Percentiles rank a stretch among this genome's conserved stretches.
These are phyloP conservation scores for Aspergillus tanneri DNA, from an alignment of 2,329 filamentous ascomycete genomes.

Conservation along the genomic window DNA sequence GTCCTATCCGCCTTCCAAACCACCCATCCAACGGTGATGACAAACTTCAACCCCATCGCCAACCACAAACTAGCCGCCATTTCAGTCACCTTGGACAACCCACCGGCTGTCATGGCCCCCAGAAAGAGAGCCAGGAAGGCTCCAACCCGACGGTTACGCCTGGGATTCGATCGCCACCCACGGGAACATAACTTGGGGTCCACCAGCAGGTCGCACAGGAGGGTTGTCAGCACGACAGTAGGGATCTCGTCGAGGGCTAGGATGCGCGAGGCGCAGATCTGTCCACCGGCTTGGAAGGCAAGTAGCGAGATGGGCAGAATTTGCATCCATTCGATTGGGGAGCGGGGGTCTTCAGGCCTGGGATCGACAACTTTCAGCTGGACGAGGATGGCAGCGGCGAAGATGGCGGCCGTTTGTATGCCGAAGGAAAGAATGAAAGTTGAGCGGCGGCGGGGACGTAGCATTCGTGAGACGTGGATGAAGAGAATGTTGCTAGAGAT, in stretches of 20 bases:
- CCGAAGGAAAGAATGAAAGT: conserved; percentile 42
- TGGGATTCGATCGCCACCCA: conserved; percentile 25
- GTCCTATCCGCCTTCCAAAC: conserved; percentile 33
- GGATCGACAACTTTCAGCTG: conserved; percentile 34
- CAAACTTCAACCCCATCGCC: conserved; percentile 38
- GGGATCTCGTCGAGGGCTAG: conserved; percentile 42
- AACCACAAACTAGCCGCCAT: conserved; percentile 44
- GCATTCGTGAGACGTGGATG: conserved; percentile 33
- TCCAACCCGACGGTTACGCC: conserved; percentile 36
- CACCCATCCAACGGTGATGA: conserved; percentile 36
- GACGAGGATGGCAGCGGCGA: conserved; percentile 38
- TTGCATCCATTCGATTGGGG: conserved; percentile 38
- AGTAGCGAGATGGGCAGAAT: conserved; percentile 40
- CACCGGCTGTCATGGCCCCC: conserved; percentile 43
- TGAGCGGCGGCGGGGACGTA: conserved; percentile 36
- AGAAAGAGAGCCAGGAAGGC: conserved; percentile 41
- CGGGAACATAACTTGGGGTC: conserved; percentile 31
- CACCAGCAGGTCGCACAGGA: conserved; percentile 41
- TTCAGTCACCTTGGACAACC: conserved; percentile 35
- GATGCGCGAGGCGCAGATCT: conserved; percentile 40
- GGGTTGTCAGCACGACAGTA: conserved; percentile 43
- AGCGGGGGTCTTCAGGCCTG: conserved; percentile 28
- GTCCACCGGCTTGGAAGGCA: conserved; percentile 43
- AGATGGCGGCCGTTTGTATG: conserved; percentile 37
- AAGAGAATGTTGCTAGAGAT: conserved; percentile 43